Percentiles rank a stretch among this genome's conserved stretches.
Evolutionary conservation across 2,329 filamentous ascomycete genomes (phyloP).

Genomic region (Cytospora schulzeri): DNA sequence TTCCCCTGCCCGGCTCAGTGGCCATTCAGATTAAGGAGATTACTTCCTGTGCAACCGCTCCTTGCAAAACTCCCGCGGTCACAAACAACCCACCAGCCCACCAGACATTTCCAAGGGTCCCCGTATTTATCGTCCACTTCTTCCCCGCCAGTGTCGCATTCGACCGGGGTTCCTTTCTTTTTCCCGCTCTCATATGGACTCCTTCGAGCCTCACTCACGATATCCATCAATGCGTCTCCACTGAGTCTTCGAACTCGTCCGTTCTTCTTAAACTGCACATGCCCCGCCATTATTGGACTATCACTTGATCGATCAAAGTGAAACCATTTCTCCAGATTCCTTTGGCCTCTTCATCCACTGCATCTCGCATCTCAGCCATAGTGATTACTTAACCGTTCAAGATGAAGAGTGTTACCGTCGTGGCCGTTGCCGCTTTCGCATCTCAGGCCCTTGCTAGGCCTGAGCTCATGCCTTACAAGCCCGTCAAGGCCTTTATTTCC

Average conservation of each 20-base stretch:
- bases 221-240: constrained; percentile 3
- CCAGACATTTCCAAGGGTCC: background rate
- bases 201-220: constrained; percentile 10
- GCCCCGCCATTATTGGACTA: background rate
- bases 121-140: background rate
- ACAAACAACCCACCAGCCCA: background rate
- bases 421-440: constrained; percentile 48
- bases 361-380: background rate
- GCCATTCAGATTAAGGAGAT: constrained; percentile 21
- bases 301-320: background rate
- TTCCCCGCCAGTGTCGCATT: constrained; percentile 1
- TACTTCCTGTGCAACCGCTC: background rate
- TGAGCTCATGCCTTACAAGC: constrained; percentile 40
- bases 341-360: background rate
- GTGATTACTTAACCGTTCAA: constrained; percentile 33
- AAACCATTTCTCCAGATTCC: background rate
- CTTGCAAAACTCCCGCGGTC: constrained; percentile 11
- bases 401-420: constrained; percentile 38
- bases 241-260: constrained; percentile 10
- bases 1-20: constrained; percentile 15
- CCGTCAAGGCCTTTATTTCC: constrained; percentile 40
- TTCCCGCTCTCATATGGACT: background rate
- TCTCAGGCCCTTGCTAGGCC: constrained; percentile 38
- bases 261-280: background rate
- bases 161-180: constrained; percentile 11